Base-by-base conservation (phyloP, 2,329 filamentous ascomycete species). In the Tolypocladium paradoxum region DNA sequence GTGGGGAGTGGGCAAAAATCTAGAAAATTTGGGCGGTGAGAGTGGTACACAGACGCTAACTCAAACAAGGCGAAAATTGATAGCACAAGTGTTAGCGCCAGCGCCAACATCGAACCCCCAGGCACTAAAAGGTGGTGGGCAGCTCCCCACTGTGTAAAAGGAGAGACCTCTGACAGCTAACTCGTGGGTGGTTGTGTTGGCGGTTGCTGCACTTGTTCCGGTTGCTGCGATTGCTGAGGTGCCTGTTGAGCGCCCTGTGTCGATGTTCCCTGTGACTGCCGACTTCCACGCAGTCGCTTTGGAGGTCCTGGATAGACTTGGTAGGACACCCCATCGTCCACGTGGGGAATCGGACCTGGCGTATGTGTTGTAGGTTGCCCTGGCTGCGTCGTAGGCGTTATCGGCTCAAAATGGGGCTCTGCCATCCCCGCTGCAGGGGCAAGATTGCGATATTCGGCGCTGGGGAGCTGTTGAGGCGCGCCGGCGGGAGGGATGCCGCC, bases 261-360 rank as follows among this genome's bases (percentile, higher is more conserved):
- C 2, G 48, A 16, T 18, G 16, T 18, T 27, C 16, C 33, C 7
- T 43, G 29, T 7, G 57, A 52, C 43, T 62, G 58, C 29, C 60
- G 56, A 27, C 60, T 56, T 11, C 62, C 61, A 14, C 64, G 67
- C 45, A 63, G 62, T 40, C 65, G 61, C 56, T 65, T 68, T 7
- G 60, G 54, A n/a, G 62, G 61, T 3, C 61, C 61, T 6, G 58
- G 56, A 43, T 65, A 70, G 37, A 62, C 61, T 49, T 61, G 63
- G 33, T 64, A 68, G 34, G 62, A 58, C 14, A 49, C 9, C 20
- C 27, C 43, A 14, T 33, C 31, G 31, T 9, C 58, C 59, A 20
- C 27, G 18, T 47, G 43, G 6, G 63, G 61, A 24, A 67, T 59
- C 0, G 66, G 58, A 18, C 68, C 59, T 11, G 61, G 57, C 9